These are phyloP conservation scores for Aspergillus bertholletiae DNA, from an alignment of 495 filamentous ascomycete genomes.

Conservation along the genomic window DNA sequence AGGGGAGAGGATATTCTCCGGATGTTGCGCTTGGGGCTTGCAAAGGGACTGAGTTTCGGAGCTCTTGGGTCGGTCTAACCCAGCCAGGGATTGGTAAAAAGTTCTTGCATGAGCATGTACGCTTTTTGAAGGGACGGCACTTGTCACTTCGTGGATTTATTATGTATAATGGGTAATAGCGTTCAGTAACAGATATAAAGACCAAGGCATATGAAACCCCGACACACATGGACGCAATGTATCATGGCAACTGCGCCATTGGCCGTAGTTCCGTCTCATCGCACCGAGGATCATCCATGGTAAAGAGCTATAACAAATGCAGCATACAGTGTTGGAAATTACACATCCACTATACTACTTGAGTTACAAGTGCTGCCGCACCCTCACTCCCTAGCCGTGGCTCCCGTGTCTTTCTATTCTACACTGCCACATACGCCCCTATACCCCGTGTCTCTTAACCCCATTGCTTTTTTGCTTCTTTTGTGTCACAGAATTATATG, in stretches of 20 bases:
- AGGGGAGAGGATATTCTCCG: constrained; percentile 65
- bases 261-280: not conserved
- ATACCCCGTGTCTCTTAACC: no score
- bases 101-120: constrained; percentile 4
- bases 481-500: no score
- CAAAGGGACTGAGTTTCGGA: constrained; percentile 50
- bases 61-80: constrained; percentile 27
- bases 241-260: not conserved
- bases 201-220: not conserved
- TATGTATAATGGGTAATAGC: not conserved
- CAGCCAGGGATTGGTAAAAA: not conserved
- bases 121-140: not conserved
- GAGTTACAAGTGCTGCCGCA: no score
- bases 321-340: no score
- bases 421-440: no score
- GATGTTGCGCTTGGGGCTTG: constrained; percentile 69
- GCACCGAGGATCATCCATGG: no score
- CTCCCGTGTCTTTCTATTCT: no score
- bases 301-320: no score
- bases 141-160: constrained; percentile 3
- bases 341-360: no score
- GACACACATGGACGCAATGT: not conserved
- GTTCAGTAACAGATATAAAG: not conserved
- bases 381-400: no score
- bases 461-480: no score